Evolutionary conservation across 139 green algal genomes (phyloP), one percentile per base, ranked within the genome.

Genomic region (Chlorella sp.): DNA sequence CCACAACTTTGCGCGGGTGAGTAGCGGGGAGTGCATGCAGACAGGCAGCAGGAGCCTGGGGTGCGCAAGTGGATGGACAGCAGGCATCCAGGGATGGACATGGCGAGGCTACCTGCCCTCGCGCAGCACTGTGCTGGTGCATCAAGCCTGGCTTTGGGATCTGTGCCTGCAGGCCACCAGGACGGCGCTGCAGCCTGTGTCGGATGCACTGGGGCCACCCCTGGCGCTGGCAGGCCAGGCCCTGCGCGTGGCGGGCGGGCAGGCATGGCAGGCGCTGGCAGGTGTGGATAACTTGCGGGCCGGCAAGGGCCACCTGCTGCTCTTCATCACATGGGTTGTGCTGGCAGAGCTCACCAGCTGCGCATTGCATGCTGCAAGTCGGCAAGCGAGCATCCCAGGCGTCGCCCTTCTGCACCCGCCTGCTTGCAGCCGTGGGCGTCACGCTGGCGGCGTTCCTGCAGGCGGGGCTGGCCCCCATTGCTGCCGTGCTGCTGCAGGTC

Each of bases 1-100:
- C 25, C 73, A 86, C 47, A 78, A 80, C 38, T 82, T 84, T 47
- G 62, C 55, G 18, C 62, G 80, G 67, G 80, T 85, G 69, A 74
- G 78, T 36, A 18, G 38, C 21, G 23, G 20, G 60, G 25, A 4
- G 26, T 15, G 39, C 70, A 60, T 32, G 36, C 70, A 17, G 38
- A 30, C 0, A 3, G 70, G 23, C 9, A 15, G 44, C 44, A 6
- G 7, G 9, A 6, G 44, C 44, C 44, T 16, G 44, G 44, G 44
- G 44, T 51, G 44, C 7, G 44, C 44, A 51, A 51, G 44, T 9
- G 44, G 44, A 9, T 51, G 44, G 44, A 9, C 44, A 51, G 44
- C 44, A 6, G 9, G 9, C 44, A 51, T 16, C 44, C 6, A 9
- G 6, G 44, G 7, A 51, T 51, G n/a, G n/a, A n/a, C n/a, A n/a